Percentiles rank a stretch among this genome's conserved stretches.
phyloP scores from a whole-genome alignment of 305 asterid species.

The Lippia alba region DNA sequence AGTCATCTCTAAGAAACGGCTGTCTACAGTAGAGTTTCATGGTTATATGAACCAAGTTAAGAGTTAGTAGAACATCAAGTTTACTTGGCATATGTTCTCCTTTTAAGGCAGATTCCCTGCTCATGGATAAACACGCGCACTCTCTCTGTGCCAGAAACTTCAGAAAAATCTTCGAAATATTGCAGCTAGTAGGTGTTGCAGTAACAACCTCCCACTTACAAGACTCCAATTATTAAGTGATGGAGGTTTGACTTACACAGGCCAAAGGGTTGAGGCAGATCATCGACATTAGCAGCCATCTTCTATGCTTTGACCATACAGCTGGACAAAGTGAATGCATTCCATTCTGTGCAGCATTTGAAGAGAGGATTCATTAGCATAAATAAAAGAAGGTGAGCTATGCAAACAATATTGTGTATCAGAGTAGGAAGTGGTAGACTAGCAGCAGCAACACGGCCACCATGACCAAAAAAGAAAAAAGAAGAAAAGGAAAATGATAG shows the following conservation, averaged over 20 bases:
- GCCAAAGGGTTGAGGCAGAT: conserved; percentile 89
- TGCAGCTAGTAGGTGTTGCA: not conserved
- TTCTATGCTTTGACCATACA: conserved; percentile 97
- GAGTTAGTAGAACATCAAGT: conserved; percentile 13
- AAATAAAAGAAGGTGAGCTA: not conserved
- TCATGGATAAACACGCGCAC: not conserved
- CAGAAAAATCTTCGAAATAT: too few relatives aligned
- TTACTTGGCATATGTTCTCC: not conserved
- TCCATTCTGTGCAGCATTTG: conserved; percentile 66
- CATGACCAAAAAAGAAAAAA: not conserved
- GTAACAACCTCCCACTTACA: conserved; percentile 5
- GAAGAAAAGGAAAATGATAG: not conserved
- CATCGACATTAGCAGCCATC: conserved; percentile 99
- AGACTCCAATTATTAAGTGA: conserved; percentile 20
- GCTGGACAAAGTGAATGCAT: conserved; percentile 99
- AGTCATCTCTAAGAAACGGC: not conserved
- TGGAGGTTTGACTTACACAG: conserved; percentile 66
- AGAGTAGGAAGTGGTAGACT: not conserved
- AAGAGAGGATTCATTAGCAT: conserved; percentile 29
- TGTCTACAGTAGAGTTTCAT: not conserved
- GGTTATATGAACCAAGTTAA: not conserved
- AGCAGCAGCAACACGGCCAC: not conserved
- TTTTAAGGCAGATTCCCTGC: not conserved
- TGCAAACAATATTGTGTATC: not conserved
- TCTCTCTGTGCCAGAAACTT: too few relatives aligned